Conservation (phyloP, 768 basidiomycete species). For the Xerocomus potaroensis region DNA sequence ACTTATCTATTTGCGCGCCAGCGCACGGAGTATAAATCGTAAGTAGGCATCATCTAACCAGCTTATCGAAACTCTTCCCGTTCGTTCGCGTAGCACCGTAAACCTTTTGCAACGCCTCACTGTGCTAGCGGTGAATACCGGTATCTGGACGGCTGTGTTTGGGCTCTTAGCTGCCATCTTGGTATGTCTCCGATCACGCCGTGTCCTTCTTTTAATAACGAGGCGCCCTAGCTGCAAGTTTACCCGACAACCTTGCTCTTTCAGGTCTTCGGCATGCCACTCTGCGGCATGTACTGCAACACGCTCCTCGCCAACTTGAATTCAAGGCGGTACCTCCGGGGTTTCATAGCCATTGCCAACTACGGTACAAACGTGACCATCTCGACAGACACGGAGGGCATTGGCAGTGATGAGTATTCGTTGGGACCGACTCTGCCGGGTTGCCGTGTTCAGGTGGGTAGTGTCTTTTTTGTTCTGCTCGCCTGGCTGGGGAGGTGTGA, state of each 20-base stretch:
- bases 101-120: constrained; percentile 7
- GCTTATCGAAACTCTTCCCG: not conserved
- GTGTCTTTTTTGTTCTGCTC: not conserved
- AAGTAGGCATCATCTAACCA: not conserved
- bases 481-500: no score
- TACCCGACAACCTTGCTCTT: not conserved
- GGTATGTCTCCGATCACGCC: constrained; percentile 1
- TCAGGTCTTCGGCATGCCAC: not conserved
- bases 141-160: constrained; percentile 47
- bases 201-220: not conserved
- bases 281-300: constrained; percentile 13
- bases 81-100: constrained; percentile 1
- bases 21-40: not conserved
- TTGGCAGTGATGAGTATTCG: not conserved
- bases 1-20: constrained; percentile 4
- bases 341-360: not conserved
- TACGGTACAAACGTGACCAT: not conserved
- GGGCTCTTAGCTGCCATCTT: constrained; percentile 36
- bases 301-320: constrained; percentile 17
- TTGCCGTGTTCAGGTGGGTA: not conserved
- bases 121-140: constrained; percentile 16
- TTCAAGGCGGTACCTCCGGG: constrained; percentile 4
- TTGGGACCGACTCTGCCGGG: not conserved
- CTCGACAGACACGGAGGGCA: not conserved
- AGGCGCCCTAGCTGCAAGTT: not conserved